Percentiles rank a stretch among this genome's conserved stretches.
Conservation (phyloP, 2,329 filamentous ascomycete genomes). For the Microcera coccophila region DNA sequence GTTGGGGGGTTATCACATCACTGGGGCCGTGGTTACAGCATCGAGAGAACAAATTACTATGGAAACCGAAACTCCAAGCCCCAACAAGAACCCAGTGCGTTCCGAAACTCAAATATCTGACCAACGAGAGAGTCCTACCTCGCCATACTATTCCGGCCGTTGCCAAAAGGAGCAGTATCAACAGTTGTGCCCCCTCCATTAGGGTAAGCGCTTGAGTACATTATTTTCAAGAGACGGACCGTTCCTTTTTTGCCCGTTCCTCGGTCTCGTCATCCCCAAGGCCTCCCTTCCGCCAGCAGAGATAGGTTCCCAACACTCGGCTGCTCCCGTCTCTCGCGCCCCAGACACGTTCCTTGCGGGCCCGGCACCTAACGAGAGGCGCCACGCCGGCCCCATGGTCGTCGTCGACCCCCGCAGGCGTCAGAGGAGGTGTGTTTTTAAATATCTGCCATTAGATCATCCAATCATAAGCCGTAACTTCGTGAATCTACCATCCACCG, state of each 20-base stretch:
- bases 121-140: slow-evolving; percentile 20
- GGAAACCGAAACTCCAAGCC: slow-evolving; percentile 24
- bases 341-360: slow-evolving; percentile 19
- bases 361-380: slow-evolving; percentile 20
- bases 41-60: slow-evolving; percentile 24
- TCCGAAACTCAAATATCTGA: slow-evolving; percentile 16
- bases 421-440: slow-evolving; percentile 45
- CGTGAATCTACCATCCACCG: slow-evolving; percentile 40
- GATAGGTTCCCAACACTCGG: slow-evolving; percentile 20
- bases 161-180: slow-evolving; percentile 31
- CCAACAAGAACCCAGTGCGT: slow-evolving; percentile 19
- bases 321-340: slow-evolving; percentile 25
- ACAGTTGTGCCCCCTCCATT: slow-evolving; percentile 28
- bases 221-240: slow-evolving; percentile 15
- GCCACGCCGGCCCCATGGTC: slow-evolving; percentile 20
- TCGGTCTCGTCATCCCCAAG: slow-evolving; percentile 18
- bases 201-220: slow-evolving; percentile 31
- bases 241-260: slow-evolving; percentile 12
- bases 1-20: slow-evolving; percentile 28
- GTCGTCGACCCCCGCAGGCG: slow-evolving; percentile 24
- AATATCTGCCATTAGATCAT: slow-evolving; percentile 33
- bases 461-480: slow-evolving; percentile 55
- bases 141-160: slow-evolving; percentile 15
- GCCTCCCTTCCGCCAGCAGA: slow-evolving; percentile 15
- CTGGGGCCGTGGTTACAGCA: slow-evolving; percentile 9